Base-by-base conservation (phyloP, 2,329 filamentous ascomycete genomes). In the Exophiala lecanii-corni region DNA sequence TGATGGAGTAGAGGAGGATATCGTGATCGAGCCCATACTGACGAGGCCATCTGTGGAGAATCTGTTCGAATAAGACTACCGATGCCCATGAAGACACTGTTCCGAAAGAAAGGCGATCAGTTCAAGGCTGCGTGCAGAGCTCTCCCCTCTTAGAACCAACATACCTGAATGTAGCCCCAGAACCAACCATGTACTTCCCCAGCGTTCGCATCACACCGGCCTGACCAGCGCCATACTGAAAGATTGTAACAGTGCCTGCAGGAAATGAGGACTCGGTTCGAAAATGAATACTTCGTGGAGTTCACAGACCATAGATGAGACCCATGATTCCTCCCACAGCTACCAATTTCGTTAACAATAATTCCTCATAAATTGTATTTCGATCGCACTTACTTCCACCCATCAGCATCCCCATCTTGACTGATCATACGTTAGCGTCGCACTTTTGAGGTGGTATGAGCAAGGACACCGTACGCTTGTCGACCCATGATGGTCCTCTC, bases 371-470 rank as follows among this genome's bases (percentile, higher is more conserved):
- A 26, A 26, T 12, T 26, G 23, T n/a, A n/a, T n/a, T n/a, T n/a
- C n/a, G n/a, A n/a, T n/a, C n/a, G n/a, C 39, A 79, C 89, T 60
- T 85, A 97, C 91, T 94, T 65, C 89, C 87, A 57, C 92, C 92
- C 89, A 97, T 97, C 83, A 98, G 83, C 51, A 86, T 89, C 58
- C 92, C 92, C 89, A 97, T 96, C 75, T 95, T 96, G 67, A 89
- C 89, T 94, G 64, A 57, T 53, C 36, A 30, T 26, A 49, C 19
- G 64, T 71, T 60, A 62, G 58, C 36, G 45, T 41, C 47, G 40
- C 25, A 12, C 23, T n/a, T n/a, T 37, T 41, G 18, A 25, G 25
- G 28, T 34, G 44, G 17, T 18, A 34, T 32, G 38, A 55, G 41
- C 56, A 45, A 46, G 37, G 39, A 44, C 37, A 35, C 59, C 74